Evolutionary conservation across 106 monocot species (phyloP).

Genomic region (Vanilla planifolia): DNA sequence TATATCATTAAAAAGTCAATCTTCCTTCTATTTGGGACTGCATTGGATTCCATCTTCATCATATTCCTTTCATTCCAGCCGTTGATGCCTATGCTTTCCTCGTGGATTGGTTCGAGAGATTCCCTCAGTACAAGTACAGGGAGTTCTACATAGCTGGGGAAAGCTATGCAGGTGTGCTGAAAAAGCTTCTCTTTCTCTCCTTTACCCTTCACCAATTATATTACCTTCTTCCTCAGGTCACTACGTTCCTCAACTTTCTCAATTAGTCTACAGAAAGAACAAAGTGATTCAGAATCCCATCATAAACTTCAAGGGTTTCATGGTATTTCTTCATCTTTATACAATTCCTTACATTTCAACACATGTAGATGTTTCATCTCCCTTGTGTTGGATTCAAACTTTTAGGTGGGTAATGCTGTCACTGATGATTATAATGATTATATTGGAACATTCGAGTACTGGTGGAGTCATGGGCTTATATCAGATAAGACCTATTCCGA

Average conservation of each 20-base stretch:
- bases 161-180: slow-evolving; percentile 75
- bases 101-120: slow-evolving; percentile 83
- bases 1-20: not conserved
- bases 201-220: not conserved
- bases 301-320: slow-evolving; percentile 94
- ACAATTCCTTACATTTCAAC: not conserved
- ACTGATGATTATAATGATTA: slow-evolving; percentile 91
- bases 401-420: slow-evolving; percentile 96
- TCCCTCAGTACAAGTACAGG: slow-evolving; percentile 81
- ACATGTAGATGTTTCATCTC: not conserved
- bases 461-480: slow-evolving; percentile 97
- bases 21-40: not conserved
- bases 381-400: not conserved
- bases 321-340: slow-evolving; percentile 38
- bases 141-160: slow-evolving; percentile 96
- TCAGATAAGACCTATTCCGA: slow-evolving; percentile 65
- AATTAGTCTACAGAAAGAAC: slow-evolving; percentile 62
- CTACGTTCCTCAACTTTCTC: slow-evolving; percentile 89
- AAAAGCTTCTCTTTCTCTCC: not conserved
- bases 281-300: slow-evolving; percentile 46
- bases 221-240: slow-evolving; percentile 62
- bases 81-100: slow-evolving; percentile 71
- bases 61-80: slow-evolving; percentile 27
- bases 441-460: slow-evolving; percentile 91
- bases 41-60: not conserved